phyloP scores from a whole-genome alignment of 108 stramenopile species.

The Skeletonema grethae region DNA sequence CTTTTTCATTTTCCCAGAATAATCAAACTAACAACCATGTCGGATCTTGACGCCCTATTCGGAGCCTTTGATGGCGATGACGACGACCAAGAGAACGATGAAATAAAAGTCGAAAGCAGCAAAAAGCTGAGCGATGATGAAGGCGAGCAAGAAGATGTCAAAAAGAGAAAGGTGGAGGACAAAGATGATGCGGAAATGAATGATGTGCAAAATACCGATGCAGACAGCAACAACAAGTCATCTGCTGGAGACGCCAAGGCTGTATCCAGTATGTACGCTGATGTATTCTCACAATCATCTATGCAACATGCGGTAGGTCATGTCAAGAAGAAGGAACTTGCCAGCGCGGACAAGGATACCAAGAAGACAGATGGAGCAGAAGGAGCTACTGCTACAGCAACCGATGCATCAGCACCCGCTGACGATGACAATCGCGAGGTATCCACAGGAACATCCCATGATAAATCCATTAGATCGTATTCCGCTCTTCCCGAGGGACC shows the following conservation, averaged over 20 bases:
- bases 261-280: constrained; percentile 43
- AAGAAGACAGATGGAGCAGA: constrained; percentile 27
- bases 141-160: constrained; percentile 4
- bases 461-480: constrained; percentile 85
- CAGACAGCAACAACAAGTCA: background rate
- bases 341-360: constrained; percentile 40
- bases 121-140: constrained; percentile 4
- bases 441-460: constrained; percentile 84
- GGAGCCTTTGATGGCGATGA: constrained; percentile 85
- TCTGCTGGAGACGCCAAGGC: constrained; percentile 17
- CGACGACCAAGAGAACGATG: constrained; percentile 9
- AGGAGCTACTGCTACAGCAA: constrained; percentile 3
- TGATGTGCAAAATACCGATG: constrained; percentile 10
- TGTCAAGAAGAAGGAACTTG: constrained; percentile 19
- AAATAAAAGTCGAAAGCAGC: background rate
- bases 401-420: constrained; percentile 3
- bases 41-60: constrained; percentile 82
- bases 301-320: constrained; percentile 27
- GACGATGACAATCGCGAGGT: constrained; percentile 57
- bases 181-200: constrained; percentile 22
- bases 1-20: too few species aligned
- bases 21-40: constrained; percentile 41
- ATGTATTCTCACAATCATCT: constrained; percentile 40
- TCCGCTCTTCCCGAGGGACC: constrained; percentile 77
- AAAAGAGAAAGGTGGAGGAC: constrained; percentile 2